Conservation (phyloP, 2,329 filamentous ascomycete genomes). For the Emmonsiellopsis sp. region DNA sequence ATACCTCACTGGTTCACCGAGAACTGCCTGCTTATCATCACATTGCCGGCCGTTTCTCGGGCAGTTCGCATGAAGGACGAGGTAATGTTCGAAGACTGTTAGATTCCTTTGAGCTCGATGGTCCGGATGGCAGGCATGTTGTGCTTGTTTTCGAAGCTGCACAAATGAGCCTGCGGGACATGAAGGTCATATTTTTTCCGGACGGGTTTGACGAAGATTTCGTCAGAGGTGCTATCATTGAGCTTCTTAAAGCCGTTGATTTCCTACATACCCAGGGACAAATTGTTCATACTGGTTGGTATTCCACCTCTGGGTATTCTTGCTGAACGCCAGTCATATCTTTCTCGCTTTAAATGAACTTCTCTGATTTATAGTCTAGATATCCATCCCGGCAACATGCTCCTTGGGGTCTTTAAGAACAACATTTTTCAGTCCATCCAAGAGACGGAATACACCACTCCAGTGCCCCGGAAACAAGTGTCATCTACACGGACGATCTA, state of each 20-base stretch:
- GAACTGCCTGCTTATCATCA: constrained; percentile 21
- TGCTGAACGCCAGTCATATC: too few relatives aligned
- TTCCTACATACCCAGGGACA: constrained; percentile 21
- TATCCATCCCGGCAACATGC: constrained; percentile 24
- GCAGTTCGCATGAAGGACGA: constrained; percentile 16
- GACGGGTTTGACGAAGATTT: constrained; percentile 15
- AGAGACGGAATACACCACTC: constrained; percentile 18
- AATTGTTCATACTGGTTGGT: constrained; percentile 21
- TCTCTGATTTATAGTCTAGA: constrained; percentile 14
- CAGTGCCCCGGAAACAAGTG: constrained; percentile 29
- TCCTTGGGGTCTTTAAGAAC: constrained; percentile 21
- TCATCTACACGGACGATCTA: constrained; percentile 23
- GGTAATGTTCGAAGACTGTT: constrained; percentile 20
- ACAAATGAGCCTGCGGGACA: constrained; percentile 18
- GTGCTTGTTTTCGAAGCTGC: constrained; percentile 22
- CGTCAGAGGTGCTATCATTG: constrained; percentile 15
- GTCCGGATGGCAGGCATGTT: constrained; percentile 17
- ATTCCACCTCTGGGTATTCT: not conserved
- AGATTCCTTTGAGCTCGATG: constrained; percentile 22
- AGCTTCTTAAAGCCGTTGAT: constrained; percentile 20
- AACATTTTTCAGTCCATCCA: constrained; percentile 19
- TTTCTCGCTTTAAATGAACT: not conserved
- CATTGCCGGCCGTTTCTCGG: constrained; percentile 11
- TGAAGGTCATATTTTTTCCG: constrained; percentile 12
- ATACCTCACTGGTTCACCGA: constrained; percentile 15